phyloP scores from a whole-genome alignment of 345 rosid species.

The Populus deltoides region DNA sequence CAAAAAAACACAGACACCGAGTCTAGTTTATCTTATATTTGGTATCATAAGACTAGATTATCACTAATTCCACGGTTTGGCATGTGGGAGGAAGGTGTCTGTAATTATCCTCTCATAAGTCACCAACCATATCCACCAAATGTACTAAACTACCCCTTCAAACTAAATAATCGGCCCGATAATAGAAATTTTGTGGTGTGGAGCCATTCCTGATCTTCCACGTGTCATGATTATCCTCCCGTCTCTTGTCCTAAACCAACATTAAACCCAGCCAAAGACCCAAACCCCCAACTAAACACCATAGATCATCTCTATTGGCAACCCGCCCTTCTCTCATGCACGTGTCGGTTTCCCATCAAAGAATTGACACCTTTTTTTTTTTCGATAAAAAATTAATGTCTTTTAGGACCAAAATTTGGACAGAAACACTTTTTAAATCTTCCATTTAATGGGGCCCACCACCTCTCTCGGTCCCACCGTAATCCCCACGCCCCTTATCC shows the following conservation, averaged over 20 bases:
- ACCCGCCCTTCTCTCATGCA: slow-evolving; percentile 3
- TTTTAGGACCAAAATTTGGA: background rate
- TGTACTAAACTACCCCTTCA: slow-evolving; percentile 3
- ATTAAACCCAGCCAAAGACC: background rate
- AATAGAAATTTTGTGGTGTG: background rate
- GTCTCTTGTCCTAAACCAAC: too few relatives aligned
- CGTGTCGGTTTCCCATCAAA: slow-evolving; percentile 11
- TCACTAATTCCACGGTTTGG: background rate
- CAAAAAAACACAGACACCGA: too few relatives aligned
- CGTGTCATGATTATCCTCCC: slow-evolving; percentile 4
- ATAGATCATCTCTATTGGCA: background rate
- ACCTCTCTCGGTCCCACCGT: slow-evolving; percentile 14
- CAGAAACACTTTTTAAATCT: background rate
- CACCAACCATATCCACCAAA: background rate
- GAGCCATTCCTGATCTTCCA: background rate
- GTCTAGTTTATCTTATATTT: too few relatives aligned
- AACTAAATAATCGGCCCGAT: slow-evolving; percentile 11
- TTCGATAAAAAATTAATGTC: background rate
- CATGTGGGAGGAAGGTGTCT: background rate
- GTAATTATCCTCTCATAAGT: background rate
- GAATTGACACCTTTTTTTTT: background rate
- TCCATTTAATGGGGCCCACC: slow-evolving; percentile 19
- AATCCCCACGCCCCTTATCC: slow-evolving; percentile 12
- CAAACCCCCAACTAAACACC: background rate
- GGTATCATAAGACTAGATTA: background rate